Conservation (phyloP, 352 stramenopile species). For the Pythium vanterpoolii region DNA sequence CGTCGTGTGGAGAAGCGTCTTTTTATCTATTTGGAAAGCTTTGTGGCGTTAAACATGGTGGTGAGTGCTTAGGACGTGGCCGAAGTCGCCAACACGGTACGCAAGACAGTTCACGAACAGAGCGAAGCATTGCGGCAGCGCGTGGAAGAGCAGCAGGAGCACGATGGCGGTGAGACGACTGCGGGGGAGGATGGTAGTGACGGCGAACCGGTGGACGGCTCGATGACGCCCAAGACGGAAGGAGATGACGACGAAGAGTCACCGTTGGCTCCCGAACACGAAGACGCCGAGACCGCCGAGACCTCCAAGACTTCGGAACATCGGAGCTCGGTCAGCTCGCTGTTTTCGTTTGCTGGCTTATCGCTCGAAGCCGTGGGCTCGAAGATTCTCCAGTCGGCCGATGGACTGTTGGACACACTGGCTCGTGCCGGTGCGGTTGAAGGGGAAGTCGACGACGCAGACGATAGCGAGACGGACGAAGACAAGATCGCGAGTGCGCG, state of each 20-base stretch:
- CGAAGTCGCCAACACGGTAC: conserved; percentile 52
- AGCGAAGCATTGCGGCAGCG: conserved; percentile 40
- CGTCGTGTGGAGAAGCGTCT: not conserved
- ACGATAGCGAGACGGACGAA: conserved; percentile 28
- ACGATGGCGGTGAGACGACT: conserved; percentile 14
- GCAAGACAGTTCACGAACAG: conserved; percentile 48
- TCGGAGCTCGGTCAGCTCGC: conserved; percentile 32
- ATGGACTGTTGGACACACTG: conserved; percentile 55
- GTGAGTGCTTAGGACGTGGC: conserved; percentile 30
- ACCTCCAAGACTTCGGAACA: not conserved
- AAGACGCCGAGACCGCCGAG: not conserved
- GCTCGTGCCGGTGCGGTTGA: conserved; percentile 29
- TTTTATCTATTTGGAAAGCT: not conserved
- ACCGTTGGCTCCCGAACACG: not conserved
- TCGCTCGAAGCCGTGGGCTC: conserved; percentile 61
- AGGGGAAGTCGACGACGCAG: conserved; percentile 30
- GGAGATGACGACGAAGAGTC: not conserved
- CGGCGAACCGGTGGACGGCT: not conserved
- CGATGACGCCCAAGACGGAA: not conserved
- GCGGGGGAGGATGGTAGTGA: not conserved
- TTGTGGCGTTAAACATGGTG: conserved; percentile 9
- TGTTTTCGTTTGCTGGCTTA: conserved; percentile 54
- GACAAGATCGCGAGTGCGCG: conserved; percentile 41
- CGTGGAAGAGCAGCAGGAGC: conserved; percentile 29
- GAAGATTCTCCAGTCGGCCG: conserved; percentile 66